phyloP scores from a whole-genome alignment of 495 filamentous ascomycete species.

The Penicillium fimorum region DNA sequence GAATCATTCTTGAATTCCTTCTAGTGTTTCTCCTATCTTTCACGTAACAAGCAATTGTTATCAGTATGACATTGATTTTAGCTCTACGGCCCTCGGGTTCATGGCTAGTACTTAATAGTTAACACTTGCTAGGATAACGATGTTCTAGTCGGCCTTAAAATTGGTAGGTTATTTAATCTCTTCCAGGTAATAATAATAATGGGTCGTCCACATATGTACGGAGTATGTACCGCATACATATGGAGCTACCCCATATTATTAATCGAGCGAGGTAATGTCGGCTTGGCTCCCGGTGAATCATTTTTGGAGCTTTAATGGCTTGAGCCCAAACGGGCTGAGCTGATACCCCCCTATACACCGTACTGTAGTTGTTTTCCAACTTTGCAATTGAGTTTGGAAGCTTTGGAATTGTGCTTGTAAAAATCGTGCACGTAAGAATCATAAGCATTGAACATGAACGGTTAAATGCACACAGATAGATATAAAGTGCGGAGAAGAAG shows the following conservation, averaged over 20 bases:
- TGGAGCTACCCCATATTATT: neutral
- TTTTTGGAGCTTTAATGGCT: neutral
- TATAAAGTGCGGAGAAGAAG: neutral
- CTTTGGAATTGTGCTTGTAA: too few relatives aligned
- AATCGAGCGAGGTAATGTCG: neutral
- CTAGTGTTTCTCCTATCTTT: neutral
- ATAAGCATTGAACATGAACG: too few relatives aligned
- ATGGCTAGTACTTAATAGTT: neutral
- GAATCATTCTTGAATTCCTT: neutral
- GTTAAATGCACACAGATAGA: neutral
- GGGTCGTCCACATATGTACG: neutral
- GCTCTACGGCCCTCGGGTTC: neutral
- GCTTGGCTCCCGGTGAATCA: conserved; percentile 3
- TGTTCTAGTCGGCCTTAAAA: neutral
- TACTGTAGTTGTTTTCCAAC: too few relatives aligned
- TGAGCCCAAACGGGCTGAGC: neutral
- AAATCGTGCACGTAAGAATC: too few relatives aligned
- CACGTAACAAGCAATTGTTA: neutral
- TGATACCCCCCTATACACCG: too few relatives aligned
- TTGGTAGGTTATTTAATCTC: neutral
- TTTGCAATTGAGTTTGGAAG: too few relatives aligned
- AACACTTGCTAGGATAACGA: neutral
- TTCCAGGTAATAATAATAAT: neutral
- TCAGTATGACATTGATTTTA: neutral
- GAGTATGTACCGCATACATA: neutral